Evolutionary conservation across 2,329 filamentous ascomycete species (phyloP).

Genomic region (Clathrospora elynae): DNA sequence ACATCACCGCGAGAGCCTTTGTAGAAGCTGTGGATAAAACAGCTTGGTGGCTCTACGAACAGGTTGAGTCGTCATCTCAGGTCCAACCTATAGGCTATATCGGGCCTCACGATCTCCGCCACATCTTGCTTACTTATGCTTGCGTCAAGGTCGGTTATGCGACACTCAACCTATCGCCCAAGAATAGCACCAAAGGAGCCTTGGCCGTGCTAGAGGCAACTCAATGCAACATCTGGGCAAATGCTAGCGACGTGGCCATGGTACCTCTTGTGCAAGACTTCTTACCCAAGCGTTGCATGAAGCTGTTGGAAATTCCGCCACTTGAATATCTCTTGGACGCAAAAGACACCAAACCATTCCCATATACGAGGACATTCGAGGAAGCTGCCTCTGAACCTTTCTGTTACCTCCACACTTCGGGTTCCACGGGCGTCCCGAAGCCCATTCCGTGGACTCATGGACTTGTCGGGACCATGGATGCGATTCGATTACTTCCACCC

Average conservation of each 20-base stretch:
- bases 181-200: conserved; percentile 28
- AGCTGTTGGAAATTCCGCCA: conserved; percentile 19
- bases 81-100: conserved; percentile 35
- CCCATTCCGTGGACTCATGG: conserved; percentile 44
- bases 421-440: conserved; percentile 46
- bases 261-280: conserved; percentile 18
- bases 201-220: conserved; percentile 26
- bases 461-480: conserved; percentile 47
- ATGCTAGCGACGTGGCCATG: conserved; percentile 6
- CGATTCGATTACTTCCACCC: conserved; percentile 43
- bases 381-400: conserved; percentile 31
- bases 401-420: conserved; percentile 44
- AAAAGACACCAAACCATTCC: conserved; percentile 11
- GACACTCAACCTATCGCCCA: conserved; percentile 27
- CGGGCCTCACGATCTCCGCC: conserved; percentile 45
- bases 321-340: conserved; percentile 22
- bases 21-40: conserved; percentile 44
- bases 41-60: conserved; percentile 35
- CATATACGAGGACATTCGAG: conserved; percentile 26
- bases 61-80: conserved; percentile 25
- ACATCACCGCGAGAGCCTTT: conserved; percentile 34
- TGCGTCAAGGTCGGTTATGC: conserved; percentile 49
- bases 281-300: conserved; percentile 16
- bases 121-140: conserved; percentile 47
- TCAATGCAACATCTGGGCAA: conserved; percentile 26